Percentiles rank a stretch among this genome's conserved stretches.
Evolutionary conservation across 2,329 filamentous ascomycete genomes (phyloP).

Genomic region (Amauroascus verrucosus): DNA sequence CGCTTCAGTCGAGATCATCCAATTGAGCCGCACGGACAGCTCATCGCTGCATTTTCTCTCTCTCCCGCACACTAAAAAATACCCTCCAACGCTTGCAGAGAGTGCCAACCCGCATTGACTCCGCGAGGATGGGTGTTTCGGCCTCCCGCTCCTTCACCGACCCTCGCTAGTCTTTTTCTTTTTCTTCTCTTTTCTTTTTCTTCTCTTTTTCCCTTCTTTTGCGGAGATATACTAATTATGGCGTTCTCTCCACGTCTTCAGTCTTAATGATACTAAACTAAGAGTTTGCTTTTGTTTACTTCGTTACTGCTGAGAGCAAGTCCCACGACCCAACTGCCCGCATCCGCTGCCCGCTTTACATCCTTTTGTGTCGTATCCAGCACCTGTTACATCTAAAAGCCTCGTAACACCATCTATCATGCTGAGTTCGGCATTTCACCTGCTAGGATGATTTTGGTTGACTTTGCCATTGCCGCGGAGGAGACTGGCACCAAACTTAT

Average conservation of each 20-base stretch:
- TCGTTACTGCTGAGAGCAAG: background rate
- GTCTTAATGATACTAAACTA: background rate
- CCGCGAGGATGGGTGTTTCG: background rate
- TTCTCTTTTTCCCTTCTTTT: background rate
- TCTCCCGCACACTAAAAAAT: background rate
- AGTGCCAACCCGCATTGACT: background rate
- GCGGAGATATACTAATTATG: background rate
- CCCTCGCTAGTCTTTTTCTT: background rate
- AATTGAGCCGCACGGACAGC: slow-evolving; percentile 8
- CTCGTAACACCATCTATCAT: background rate
- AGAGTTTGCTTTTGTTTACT: background rate
- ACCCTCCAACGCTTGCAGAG: background rate
- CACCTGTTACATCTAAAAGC: background rate
- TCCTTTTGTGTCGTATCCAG: background rate
- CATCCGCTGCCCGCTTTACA: too few relatives aligned
- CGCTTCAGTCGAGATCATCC: background rate
- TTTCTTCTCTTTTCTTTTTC: background rate
- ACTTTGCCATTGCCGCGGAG: slow-evolving; percentile 41
- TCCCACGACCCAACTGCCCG: too few relatives aligned
- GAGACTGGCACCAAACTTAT: slow-evolving; percentile 44
- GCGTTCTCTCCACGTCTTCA: background rate
- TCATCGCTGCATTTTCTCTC: slow-evolving; percentile 11
- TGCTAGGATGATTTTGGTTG: slow-evolving; percentile 31
- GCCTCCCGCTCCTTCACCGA: background rate
- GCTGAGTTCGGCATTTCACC: background rate